phyloP scores from a whole-genome alignment of 2,329 filamentous ascomycete species.

The Sporothrix luriei region DNA sequence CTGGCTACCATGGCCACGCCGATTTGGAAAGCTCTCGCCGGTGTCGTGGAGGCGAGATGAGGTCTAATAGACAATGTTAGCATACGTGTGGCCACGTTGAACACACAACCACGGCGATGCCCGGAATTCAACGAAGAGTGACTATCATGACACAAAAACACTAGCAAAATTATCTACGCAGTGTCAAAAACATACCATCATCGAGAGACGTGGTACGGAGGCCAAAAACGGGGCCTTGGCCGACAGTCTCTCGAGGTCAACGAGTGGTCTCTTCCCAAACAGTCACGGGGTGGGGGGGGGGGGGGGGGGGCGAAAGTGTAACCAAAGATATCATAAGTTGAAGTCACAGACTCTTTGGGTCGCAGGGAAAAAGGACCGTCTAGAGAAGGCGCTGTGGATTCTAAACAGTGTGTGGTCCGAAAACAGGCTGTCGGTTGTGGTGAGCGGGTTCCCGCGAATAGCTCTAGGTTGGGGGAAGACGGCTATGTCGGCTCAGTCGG shows the following conservation, averaged over 20 bases:
- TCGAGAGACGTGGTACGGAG: constrained; percentile 33
- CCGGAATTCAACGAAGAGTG: background rate
- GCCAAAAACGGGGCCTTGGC: constrained; percentile 34
- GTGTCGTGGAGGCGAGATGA: constrained; percentile 61
- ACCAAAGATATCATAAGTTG: constrained; percentile 19
- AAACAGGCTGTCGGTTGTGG: background rate
- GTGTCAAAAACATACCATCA: constrained; percentile 35
- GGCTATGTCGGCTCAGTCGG: background rate
- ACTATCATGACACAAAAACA: background rate
- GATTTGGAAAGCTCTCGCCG: constrained; percentile 59
- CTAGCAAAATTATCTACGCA: background rate
- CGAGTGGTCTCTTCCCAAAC: background rate
- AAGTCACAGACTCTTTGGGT: constrained; percentile 10
- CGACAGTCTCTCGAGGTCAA: constrained; percentile 30
- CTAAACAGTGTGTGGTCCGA: background rate
- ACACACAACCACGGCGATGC: too few relatives aligned
- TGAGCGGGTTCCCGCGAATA: background rate
- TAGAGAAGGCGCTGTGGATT: background rate
- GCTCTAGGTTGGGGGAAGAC: background rate
- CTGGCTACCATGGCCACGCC: constrained; percentile 61
- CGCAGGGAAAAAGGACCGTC: background rate
- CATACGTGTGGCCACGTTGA: background rate
- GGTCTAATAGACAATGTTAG: constrained; percentile 48
- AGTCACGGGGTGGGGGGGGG: background rate
- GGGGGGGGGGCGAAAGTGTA: background rate